A percentile compares a stretch with the other conserved stretches of the same genome.
phyloP scores from a whole-genome alignment of 441 rosid genomes.

The Isatis lusitanica region DNA sequence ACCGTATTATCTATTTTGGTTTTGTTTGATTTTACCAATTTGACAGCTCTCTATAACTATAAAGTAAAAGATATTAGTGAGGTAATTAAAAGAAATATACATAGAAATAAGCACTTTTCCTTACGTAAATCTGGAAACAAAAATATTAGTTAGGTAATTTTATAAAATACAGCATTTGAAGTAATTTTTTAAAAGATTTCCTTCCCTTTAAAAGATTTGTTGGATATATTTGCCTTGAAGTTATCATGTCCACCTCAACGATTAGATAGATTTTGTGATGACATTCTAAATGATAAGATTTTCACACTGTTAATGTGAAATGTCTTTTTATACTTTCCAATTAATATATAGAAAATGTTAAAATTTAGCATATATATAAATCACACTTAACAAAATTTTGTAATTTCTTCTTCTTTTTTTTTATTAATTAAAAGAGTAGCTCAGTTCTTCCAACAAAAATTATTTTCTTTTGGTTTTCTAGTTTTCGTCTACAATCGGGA shows the following conservation, averaged over 20 bases:
- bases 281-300: not conserved
- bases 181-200: not conserved
- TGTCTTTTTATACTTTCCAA: not conserved
- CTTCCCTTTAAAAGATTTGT: too few relatives aligned
- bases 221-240: not conserved
- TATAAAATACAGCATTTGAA: not conserved
- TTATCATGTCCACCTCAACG: not conserved
- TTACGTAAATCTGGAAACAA: not conserved
- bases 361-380: not conserved
- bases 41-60: too few relatives aligned
- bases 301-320: not conserved
- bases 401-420: not conserved
- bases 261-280: slow-evolving; percentile 2
- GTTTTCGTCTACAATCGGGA: not conserved
- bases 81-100: not conserved
- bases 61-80: not conserved
- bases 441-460: not conserved
- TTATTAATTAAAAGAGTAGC: not conserved
- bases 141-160: not conserved
- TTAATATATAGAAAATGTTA: not conserved
- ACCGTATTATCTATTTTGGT: too few relatives aligned
- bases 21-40: too few relatives aligned
- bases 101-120: not conserved
- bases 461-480: not conserved
- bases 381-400: not conserved